Base-by-base conservation (phyloP, 495 filamentous ascomycete genomes). In the Penicillium crystallinum region DNA sequence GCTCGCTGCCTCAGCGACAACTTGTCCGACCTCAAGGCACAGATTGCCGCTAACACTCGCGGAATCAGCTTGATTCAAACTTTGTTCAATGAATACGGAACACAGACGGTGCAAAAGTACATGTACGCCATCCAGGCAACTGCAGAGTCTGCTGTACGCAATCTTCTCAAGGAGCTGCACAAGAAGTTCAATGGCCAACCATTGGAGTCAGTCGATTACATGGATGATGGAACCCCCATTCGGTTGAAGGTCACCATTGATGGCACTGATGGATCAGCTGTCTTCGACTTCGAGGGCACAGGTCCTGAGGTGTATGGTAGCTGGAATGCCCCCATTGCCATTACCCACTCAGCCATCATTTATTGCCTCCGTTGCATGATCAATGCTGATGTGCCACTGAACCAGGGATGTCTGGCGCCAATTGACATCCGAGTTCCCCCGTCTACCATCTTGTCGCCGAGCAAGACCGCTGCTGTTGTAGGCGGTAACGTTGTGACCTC, bases 151-250 rank as follows among this genome's bases (percentile, higher is more conserved):
- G 88, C 86, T 56, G 93, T 98, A 1, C 81, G 90, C 46, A 86
- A 81, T 48, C 80, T 98, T 3, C 78, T 98, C n/a, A 95, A 88
- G 59, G 72, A 81, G 0, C 83, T 97, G 15, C 78, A 84, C 62
- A 80, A 83, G 61, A 77, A 86, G 14, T 95, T 96, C 63, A 76
- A 85, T 60, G 88, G 90, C 31, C 75, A 82, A 48, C 84, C 90
- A 18, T 77, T 98, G 2, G 89, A 92, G 23, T 87, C 93, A 0
- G 76, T 85, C 4, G 93, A 98, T 63, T 90, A 87, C 70, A 97
- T 98, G 93, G 93, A 98, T 66, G 93, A 98, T 65, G 93, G 93
- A 33, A 89, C 84, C 19, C 92, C 92, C 0, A 97, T 98, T 63
- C 77, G 78, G 35, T 79, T 98, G 17, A 88, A 85, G 43, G 79